Percentiles rank a stretch among this genome's conserved stretches.
phyloP scores from a whole-genome alignment of 2,329 filamentous ascomycete species.

The Celoporthe dispersa region DNA sequence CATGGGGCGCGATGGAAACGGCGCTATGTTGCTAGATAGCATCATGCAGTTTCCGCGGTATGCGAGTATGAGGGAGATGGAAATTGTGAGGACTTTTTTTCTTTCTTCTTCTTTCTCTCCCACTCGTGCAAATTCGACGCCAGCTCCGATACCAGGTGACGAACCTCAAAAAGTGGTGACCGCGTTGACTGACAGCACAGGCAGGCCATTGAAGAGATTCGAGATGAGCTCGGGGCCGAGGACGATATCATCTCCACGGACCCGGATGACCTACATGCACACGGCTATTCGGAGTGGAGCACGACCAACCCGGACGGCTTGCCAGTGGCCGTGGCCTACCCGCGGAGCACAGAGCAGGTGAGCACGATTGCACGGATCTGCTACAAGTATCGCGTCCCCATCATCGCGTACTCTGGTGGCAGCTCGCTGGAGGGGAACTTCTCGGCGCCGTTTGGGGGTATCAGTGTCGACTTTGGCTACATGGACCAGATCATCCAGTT shows the following conservation, averaged over 20 bases:
- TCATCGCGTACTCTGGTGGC: conserved; percentile 86
- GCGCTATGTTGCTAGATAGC: conserved; percentile 37
- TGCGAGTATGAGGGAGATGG: conserved; percentile 49
- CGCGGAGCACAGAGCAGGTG: conserved; percentile 64
- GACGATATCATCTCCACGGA: conserved; percentile 67
- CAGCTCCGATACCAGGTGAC: neutral
- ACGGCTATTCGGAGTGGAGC: conserved; percentile 73
- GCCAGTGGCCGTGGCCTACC: conserved; percentile 68
- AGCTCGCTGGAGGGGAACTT: conserved; percentile 90
- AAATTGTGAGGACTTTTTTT: conserved; percentile 39
- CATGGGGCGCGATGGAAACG: conserved; percentile 32
- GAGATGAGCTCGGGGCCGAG: conserved; percentile 43
- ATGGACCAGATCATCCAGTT: conserved; percentile 85
- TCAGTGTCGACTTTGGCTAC: conserved; percentile 85
- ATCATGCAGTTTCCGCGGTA: conserved; percentile 39
- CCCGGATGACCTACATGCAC: conserved; percentile 62
- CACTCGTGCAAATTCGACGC: neutral
- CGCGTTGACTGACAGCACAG: conserved; percentile 9
- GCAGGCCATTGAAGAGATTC: conserved; percentile 62
- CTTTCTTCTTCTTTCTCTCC: too few species aligned
- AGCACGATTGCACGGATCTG: conserved; percentile 69
- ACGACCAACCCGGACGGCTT: conserved; percentile 63
- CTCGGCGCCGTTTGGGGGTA: conserved; percentile 81
- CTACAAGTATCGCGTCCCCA: conserved; percentile 77
- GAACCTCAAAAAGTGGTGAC: neutral